These are phyloP conservation scores for Spergularia marina DNA, from an alignment of 148 eudicot genomes.

Conservation along the genomic window DNA sequence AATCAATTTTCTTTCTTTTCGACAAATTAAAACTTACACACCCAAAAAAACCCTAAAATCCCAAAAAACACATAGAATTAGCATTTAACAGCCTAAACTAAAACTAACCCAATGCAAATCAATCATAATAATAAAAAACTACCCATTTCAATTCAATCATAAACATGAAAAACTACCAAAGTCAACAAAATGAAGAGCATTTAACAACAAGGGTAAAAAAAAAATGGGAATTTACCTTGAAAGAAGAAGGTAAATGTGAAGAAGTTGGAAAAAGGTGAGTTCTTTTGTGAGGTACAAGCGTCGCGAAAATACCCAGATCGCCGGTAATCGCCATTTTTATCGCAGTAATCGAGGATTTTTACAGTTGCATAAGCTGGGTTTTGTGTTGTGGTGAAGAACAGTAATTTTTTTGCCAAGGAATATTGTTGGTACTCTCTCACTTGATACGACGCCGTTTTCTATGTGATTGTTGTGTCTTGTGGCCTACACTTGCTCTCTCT, in stretches of 20 bases:
- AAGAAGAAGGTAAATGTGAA: constrained; percentile 28
- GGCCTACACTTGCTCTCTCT: too few species aligned
- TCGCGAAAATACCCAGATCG: constrained; percentile 66
- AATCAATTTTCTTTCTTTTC: background rate
- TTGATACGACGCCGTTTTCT: constrained; percentile 13
- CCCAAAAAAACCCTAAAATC: constrained; percentile 6
- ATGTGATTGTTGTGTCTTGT: too few species aligned
- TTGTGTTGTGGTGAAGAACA: too few species aligned
- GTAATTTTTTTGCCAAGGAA: too few species aligned
- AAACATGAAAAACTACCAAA: background rate
- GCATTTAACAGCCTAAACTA: background rate
- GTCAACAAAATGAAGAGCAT: background rate
- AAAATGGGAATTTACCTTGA: constrained; percentile 47
- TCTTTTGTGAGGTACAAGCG: constrained; percentile 44
- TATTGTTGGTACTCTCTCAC: background rate
- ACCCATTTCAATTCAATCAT: constrained; percentile 11
- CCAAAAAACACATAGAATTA: background rate
- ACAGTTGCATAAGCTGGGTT: background rate
- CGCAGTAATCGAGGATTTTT: constrained; percentile 1
- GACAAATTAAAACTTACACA: background rate
- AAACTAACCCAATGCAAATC: constrained; percentile 10
- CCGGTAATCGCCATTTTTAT: constrained; percentile 69
- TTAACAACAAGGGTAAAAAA: constrained; percentile 3
- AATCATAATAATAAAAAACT: background rate
- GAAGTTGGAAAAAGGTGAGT: constrained; percentile 42